A percentile compares a stretch with the other conserved stretches of the same genome.
Evolutionary conservation across 306 rosid genomes (phyloP).

Genomic region (Fragaria ananassa): DNA sequence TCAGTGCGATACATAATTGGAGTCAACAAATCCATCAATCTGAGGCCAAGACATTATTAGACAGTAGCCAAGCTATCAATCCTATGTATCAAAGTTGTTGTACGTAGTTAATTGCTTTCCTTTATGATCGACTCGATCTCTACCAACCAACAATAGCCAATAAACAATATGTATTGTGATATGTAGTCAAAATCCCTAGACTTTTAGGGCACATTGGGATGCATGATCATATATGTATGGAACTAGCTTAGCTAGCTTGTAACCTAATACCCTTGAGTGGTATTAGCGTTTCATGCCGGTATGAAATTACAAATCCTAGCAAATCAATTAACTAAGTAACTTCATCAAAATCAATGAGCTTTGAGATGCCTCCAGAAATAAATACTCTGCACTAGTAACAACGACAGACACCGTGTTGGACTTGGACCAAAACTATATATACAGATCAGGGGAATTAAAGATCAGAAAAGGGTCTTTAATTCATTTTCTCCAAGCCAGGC

Average conservation of each 20-base stretch:
- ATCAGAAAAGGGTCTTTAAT: neutral
- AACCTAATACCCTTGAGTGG: neutral
- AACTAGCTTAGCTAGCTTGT: neutral
- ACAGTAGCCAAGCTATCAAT: neutral
- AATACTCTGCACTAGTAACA: slow-evolving; percentile 27
- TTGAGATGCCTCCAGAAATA: slow-evolving; percentile 22
- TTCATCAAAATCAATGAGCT: slow-evolving; percentile 43
- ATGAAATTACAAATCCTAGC: slow-evolving; percentile 29
- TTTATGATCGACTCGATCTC: neutral
- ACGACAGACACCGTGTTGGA: slow-evolving; percentile 27
- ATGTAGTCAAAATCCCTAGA: slow-evolving; percentile 37
- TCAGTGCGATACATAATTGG: neutral
- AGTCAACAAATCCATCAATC: slow-evolving; percentile 1
- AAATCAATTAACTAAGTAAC: neutral
- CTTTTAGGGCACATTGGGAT: slow-evolving; percentile 35
- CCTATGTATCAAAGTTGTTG: neutral
- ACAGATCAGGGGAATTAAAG: neutral
- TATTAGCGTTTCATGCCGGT: neutral
- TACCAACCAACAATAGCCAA: neutral
- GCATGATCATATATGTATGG: neutral
- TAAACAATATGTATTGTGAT: slow-evolving; percentile 19
- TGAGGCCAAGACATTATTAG: neutral
- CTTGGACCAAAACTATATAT: neutral
- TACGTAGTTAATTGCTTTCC: neutral
- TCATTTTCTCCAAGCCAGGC: neutral